Evolutionary conservation across 2,329 filamentous ascomycete genomes (phyloP).

Genomic region (Aspergillus nomiae): DNA sequence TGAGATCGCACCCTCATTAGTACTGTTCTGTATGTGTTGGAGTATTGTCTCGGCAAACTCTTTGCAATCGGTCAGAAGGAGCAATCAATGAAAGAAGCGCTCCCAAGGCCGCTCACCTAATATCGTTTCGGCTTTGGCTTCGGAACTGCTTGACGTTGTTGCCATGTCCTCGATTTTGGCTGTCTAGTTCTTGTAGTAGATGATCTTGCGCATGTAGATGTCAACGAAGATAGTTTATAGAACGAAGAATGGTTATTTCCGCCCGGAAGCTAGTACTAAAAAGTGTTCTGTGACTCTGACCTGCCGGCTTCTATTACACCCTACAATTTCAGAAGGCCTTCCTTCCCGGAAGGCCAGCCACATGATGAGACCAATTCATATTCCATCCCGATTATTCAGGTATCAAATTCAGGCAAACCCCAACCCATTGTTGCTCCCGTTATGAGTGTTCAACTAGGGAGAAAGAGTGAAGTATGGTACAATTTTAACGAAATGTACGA

Average conservation of each 20-base stretch:
- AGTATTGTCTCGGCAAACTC: constrained; percentile 27
- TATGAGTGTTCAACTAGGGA: neutral
- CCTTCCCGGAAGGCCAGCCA: constrained; percentile 1
- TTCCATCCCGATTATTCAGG: constrained; percentile 5
- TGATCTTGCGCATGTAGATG: neutral
- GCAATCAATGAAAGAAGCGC: neutral
- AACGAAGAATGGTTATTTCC: neutral
- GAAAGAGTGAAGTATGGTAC: constrained; percentile 15
- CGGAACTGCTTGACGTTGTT: neutral
- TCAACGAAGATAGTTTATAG: neutral
- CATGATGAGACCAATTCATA: constrained; percentile 18
- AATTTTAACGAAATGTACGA: constrained; percentile 11
- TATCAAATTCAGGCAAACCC: neutral
- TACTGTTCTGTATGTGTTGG: constrained; percentile 3
- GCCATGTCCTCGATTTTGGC: neutral
- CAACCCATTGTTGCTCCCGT: neutral
- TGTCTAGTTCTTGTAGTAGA: neutral
- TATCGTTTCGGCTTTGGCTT: constrained; percentile 10
- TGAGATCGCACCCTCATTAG: neutral
- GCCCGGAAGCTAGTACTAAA: neutral
- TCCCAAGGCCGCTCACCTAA: constrained; percentile 10
- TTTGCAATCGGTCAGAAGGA: constrained; percentile 6
- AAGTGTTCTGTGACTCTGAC: neutral
- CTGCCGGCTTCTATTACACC: neutral
- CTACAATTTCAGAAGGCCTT: neutral